Percentiles rank a stretch among this genome's conserved stretches.
Evolutionary conservation across 768 basidiomycete species (phyloP).

Genomic region (Phlebiopsis gigantea): DNA sequence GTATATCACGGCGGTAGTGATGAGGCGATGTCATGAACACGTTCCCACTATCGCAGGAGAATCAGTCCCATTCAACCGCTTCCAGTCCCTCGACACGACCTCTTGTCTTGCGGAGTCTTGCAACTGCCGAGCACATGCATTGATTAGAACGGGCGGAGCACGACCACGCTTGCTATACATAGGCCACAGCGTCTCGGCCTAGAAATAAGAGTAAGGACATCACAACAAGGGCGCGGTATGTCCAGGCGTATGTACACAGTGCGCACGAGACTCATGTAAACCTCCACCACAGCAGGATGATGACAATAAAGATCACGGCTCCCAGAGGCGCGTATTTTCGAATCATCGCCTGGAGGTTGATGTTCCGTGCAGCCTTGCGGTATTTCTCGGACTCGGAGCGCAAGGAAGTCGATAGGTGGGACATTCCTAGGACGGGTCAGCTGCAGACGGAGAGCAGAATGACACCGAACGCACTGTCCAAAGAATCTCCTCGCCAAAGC

Average conservation of each 20-base stretch:
- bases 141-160: not conserved
- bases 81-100: not conserved
- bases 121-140: not conserved
- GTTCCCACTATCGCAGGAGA: constrained; percentile 6
- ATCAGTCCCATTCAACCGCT: constrained; percentile 4
- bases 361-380: constrained; percentile 89
- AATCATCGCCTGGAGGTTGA: constrained; percentile 90
- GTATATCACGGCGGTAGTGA: not conserved
- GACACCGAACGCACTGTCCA: constrained; percentile 66
- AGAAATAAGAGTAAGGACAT: not conserved
- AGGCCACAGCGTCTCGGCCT: not conserved
- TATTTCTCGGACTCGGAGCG: constrained; percentile 98
- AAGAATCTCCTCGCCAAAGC: constrained; percentile 94
- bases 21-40: not conserved
- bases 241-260: constrained; percentile 12
- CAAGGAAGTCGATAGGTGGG: constrained; percentile 88
- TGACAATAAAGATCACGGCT: constrained; percentile 71
- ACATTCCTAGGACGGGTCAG: constrained; percentile 67
- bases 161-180: not conserved
- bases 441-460: not conserved
- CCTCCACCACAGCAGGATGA: constrained; percentile 77
- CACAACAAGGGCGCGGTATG: not conserved
- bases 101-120: not conserved
- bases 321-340: constrained; percentile 94
- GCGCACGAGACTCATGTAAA: constrained; percentile 41